phyloP scores from a whole-genome alignment of 306 rosid species.

The Oemleria cerasiformis region DNA sequence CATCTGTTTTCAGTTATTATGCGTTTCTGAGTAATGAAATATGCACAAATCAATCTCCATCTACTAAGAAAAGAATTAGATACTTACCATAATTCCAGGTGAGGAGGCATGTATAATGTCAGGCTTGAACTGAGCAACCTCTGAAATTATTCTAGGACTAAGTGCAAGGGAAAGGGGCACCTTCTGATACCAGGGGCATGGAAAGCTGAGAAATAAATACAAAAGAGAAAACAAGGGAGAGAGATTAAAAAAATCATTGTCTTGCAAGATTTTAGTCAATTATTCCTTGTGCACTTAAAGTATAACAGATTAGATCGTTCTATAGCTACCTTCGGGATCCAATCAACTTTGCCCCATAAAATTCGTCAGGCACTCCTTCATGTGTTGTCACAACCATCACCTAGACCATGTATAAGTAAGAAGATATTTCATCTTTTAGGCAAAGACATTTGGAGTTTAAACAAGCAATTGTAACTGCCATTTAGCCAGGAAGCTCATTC shows the following conservation, averaged over 20 bases:
- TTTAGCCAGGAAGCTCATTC: neutral
- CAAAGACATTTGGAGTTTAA: slow-evolving; percentile 1
- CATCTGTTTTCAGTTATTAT: slow-evolving; percentile 5
- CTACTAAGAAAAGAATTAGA: neutral
- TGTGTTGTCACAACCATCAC: slow-evolving; percentile 98
- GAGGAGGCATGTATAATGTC: slow-evolving; percentile 99
- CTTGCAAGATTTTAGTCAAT: neutral
- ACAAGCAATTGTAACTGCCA: neutral
- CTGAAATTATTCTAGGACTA: slow-evolving; percentile 97
- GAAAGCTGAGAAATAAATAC: slow-evolving; percentile 59
- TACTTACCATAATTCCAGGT: slow-evolving; percentile 92
- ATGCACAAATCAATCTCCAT: slow-evolving; percentile 10
- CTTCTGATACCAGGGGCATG: slow-evolving; percentile 86
- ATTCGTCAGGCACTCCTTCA: slow-evolving; percentile 91
- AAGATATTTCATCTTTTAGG: slow-evolving; percentile 17
- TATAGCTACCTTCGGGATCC: slow-evolving; percentile 78
- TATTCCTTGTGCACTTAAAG: neutral
- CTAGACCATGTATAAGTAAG: slow-evolving; percentile 37
- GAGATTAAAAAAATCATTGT: slow-evolving; percentile 12
- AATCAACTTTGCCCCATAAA: slow-evolving; percentile 84
- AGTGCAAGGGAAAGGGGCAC: slow-evolving; percentile 98
- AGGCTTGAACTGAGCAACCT: slow-evolving; percentile 94
- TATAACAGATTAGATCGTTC: slow-evolving; percentile 9
- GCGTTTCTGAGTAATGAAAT: neutral
- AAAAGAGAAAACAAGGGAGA: slow-evolving; percentile 6